These are phyloP conservation scores for Coriaria nepalensis DNA, from an alignment of 306 rosid genomes.

Conservation along the genomic window DNA sequence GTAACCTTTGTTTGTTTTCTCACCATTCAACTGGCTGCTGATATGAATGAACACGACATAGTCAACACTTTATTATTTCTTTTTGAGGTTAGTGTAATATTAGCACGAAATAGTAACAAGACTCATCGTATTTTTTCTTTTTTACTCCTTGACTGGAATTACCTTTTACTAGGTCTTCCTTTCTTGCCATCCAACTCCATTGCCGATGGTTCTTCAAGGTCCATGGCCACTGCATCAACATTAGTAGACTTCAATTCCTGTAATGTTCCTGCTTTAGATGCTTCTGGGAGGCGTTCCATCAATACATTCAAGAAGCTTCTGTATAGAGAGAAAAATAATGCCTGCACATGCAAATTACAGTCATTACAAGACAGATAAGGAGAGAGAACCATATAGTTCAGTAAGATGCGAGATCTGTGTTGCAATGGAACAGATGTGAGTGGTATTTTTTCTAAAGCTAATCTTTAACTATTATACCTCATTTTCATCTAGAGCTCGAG, in stretches of 20 bases:
- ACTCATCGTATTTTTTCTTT: background rate
- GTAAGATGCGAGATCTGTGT: background rate
- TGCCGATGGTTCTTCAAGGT: conserved; percentile 55
- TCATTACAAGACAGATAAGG: conserved; percentile 8
- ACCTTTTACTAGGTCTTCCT: conserved; percentile 59
- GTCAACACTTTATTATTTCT: conserved; percentile 1
- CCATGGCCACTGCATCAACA: conserved; percentile 55
- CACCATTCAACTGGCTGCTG: conserved; percentile 67
- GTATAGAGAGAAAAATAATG: conserved; percentile 61
- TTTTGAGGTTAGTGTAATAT: background rate
- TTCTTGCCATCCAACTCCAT: conserved; percentile 83
- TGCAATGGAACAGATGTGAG: too few relatives aligned
- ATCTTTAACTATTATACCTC: conserved; percentile 37
- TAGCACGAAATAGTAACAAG: background rate
- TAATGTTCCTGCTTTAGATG: conserved; percentile 40
- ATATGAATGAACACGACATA: conserved; percentile 11
- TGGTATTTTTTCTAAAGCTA: background rate
- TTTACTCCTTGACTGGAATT: background rate
- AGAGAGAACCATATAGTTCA: conserved; percentile 10
- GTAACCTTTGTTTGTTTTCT: conserved; percentile 31
- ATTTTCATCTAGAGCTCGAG: conserved; percentile 74
- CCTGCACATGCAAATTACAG: conserved; percentile 35
- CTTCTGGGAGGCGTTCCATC: conserved; percentile 71
- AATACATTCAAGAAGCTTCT: conserved; percentile 59
- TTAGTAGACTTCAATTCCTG: conserved; percentile 47